Evolutionary conservation across 179 eudicot species (phyloP), one percentile per base, ranked within the genome.

Genomic region (Spinacia oleracea): DNA sequence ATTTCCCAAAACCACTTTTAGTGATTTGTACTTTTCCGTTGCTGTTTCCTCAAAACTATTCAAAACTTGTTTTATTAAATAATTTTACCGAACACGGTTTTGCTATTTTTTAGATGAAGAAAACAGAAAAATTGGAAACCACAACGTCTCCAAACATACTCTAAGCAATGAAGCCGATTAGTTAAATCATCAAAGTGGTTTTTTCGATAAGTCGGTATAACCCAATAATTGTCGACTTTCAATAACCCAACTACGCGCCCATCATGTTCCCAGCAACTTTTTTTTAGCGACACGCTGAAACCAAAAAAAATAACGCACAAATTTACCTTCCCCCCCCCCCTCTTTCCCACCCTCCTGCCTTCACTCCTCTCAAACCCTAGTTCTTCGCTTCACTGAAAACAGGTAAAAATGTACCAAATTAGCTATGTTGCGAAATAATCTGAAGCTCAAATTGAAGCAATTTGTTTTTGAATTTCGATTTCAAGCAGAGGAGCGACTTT

Each of bases 311-410:
- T 6, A 9, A 59, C 64, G 20, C 34, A 14, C 35, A 29, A 27
- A 10, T n/a, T 29, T 5, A 9, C 66, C 63, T n/a, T 23, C 31
- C 25, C 9, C 5, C 9, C 11, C 9, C 64, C 2, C 2, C 14
- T 29, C 35, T 60, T 4, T 11, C 66, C 29, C 34, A 11, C 6
- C 14, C 8, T 60, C 7, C 1, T 29, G 8, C 18, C 34, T 60
- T 60, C 66, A 60, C 66, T 60, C 35, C 18, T 29, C 34, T 29
- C 66, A 11, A 60, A 60, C 66, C 66, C 66, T 60, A 60, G 35
- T 60, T 25, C 14, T 12, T 1, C 21, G 58, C 60, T 56, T n/a
- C 60, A 11, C 20, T 60, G 66, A 1, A 2, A 38, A 25, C 6
- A 27, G 35, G n/a, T 60, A 2, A 60, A 27, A 1, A 20, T 27